Conservation (phyloP, 2,329 filamentous ascomycete genomes). For the Claviceps cyperi region DNA sequence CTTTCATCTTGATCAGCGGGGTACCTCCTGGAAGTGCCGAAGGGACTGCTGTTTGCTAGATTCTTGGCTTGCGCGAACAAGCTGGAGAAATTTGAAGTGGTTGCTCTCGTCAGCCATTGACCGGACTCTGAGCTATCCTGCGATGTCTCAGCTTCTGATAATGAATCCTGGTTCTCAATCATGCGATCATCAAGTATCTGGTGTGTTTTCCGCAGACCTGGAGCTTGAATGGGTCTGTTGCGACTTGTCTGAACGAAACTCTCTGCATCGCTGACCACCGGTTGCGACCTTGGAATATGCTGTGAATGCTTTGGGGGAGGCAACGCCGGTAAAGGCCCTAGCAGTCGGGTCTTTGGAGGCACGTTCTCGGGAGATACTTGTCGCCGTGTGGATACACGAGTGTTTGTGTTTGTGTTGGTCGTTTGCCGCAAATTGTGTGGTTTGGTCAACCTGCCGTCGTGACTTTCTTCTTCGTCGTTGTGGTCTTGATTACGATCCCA, state of each 20-base stretch:
- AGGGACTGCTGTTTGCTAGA: conserved; percentile 6
- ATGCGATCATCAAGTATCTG: not conserved
- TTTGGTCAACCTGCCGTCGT: not conserved
- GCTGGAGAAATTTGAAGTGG: conserved; percentile 4
- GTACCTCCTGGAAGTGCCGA: conserved; percentile 2
- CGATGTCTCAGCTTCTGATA: conserved; percentile 1
- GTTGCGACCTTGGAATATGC: not conserved
- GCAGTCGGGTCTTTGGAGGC: not conserved
- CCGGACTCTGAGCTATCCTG: conserved; percentile 5
- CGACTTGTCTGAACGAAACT: not conserved
- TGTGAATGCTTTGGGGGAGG: not conserved
- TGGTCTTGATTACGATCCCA: conserved; percentile 2
- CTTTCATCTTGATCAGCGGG: conserved; percentile 9
- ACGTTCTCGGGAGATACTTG: not conserved
- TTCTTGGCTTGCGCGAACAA: conserved; percentile 5
- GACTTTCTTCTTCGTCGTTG: conserved; percentile 5
- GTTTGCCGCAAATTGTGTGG: not conserved
- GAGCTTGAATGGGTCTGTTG: not conserved
- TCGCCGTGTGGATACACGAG: conserved; percentile 7
- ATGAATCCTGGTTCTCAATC: not conserved
- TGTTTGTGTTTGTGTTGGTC: conserved; percentile 8
- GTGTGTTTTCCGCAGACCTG: not conserved
- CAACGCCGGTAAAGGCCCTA: not conserved
- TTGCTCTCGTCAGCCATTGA: conserved; percentile 5
- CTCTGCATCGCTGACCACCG: not conserved